Percentiles rank a stretch among this genome's conserved stretches.
Conservation (phyloP, 73 alveolate genomes). For the Paramecium biaurelia region DNA sequence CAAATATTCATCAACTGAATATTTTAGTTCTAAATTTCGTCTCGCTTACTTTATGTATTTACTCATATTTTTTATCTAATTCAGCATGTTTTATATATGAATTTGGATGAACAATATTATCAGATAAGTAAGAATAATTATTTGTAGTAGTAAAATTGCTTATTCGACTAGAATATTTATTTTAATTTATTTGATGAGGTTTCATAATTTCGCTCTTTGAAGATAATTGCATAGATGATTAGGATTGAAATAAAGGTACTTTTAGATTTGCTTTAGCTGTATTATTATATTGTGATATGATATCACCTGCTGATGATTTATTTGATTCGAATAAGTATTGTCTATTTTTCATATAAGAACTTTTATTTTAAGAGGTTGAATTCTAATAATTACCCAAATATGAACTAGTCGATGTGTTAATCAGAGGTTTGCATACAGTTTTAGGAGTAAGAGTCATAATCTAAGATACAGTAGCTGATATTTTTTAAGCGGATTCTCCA, state of each 20-base stretch:
- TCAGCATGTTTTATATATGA: not conserved
- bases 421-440: not conserved
- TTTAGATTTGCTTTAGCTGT: not conserved
- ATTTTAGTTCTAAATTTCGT: not conserved
- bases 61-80: not conserved
- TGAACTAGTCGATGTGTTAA: not conserved
- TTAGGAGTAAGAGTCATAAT: conserved; percentile 1
- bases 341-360: not conserved
- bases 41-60: not conserved
- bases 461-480: conserved; percentile 22
- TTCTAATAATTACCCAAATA: not conserved
- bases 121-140: not conserved
- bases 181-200: not conserved
- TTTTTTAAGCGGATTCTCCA: conserved; percentile 24
- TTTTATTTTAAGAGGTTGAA: not conserved
- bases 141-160: not conserved
- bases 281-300: not conserved
- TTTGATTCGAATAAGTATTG: not conserved
- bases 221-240: not conserved
- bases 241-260: not conserved
- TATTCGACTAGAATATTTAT: not conserved
- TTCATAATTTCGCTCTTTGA: not conserved
- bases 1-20: not conserved
- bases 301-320: not conserved
- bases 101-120: conserved; percentile 10